Evolutionary conservation across 2,329 filamentous ascomycete species (phyloP), one percentile per base, ranked within the genome.

Genomic region (Calonectria pseudoreteaudii): DNA sequence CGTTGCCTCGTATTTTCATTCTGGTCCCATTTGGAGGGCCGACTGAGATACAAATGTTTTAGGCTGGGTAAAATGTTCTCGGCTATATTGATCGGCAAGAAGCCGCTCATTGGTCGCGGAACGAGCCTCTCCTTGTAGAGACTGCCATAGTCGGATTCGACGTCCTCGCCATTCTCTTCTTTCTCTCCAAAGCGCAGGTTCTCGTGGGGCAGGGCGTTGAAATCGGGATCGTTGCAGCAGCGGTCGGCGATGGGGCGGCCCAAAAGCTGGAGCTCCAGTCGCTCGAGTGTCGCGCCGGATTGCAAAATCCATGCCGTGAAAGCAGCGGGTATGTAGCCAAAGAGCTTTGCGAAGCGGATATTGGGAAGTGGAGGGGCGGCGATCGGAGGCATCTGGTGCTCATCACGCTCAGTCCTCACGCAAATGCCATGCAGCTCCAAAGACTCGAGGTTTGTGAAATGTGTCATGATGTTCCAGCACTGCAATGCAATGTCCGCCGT

Each of bases 231-330:
- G 18, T 9, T 2, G 41, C 41, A 20, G 7, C 18, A 9, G 31
- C 26, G 30, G 34, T 26, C 6, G 4, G 30, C 13, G 31, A 34
- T 34, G 41, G 78, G 76, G 2, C 11, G 16, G n/a, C 75, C 70
- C 0, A 79, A 13, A 13, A 79, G 36, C 1, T 74, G 76, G 4
- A 79, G 70, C 10, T 79, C 77, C 1, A 79, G 3, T 0, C 70
- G 58, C 4, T 79, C 53, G 0, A 79, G 65, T 0, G 38, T 70
- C 0, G 7, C 0, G 2, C 34, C 49, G 1, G 75, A 75, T n/a
- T 28, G 26, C 0, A 76, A 70, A 13, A 77, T 10, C 49, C 73
- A 79, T 3, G 34, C 4, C 3, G 47, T 30, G 44, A 74, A 34
- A 1, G 13, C 1, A 11, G 34, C 66, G 0, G 77, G 76, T 8